Conservation (phyloP, 768 basidiomycete genomes). For the Guyanaporus albipodus region DNA sequence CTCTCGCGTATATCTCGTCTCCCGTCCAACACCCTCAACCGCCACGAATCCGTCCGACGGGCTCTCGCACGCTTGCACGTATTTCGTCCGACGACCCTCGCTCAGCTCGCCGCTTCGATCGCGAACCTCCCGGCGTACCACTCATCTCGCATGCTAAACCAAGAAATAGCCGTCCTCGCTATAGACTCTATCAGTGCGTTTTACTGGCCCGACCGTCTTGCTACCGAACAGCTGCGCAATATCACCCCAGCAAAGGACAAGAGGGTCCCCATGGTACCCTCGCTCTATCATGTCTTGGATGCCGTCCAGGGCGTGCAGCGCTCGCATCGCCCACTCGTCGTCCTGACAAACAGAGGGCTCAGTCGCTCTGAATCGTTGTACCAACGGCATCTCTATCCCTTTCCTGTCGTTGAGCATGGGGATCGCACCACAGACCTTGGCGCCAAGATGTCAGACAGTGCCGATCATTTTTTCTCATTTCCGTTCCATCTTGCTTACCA, state of each 20-base stretch:
- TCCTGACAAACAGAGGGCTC: slow-evolving; percentile 65
- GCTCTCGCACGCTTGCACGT: slow-evolving; percentile 59
- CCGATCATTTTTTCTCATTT: slow-evolving; percentile 17
- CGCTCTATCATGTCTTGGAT: slow-evolving; percentile 44
- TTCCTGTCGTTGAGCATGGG: slow-evolving; percentile 35
- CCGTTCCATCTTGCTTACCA: slow-evolving; percentile 36
- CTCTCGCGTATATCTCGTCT: slow-evolving; percentile 39
- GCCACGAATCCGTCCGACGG: slow-evolving; percentile 30
- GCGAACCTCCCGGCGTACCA: slow-evolving; percentile 54
- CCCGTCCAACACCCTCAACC: slow-evolving; percentile 13
- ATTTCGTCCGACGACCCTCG: slow-evolving; percentile 63
- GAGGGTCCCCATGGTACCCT: slow-evolving; percentile 17
- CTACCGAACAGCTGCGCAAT: slow-evolving; percentile 48
- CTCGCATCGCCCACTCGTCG: slow-evolving; percentile 46
- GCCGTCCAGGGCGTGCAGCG: slow-evolving; percentile 47
- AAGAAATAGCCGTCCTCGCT: slow-evolving; percentile 61
- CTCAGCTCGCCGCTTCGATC: slow-evolving; percentile 68
- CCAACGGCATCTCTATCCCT: slow-evolving; percentile 51
- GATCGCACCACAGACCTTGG: slow-evolving; percentile 11
- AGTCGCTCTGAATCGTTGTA: slow-evolving; percentile 33
- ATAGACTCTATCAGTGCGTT: slow-evolving; percentile 76
- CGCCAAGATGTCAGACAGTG: slow-evolving; percentile 8
- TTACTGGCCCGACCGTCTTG: slow-evolving; percentile 74
- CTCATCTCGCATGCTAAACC: slow-evolving; percentile 40
- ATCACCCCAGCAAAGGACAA: slow-evolving; percentile 8